Evolutionary conservation across 2,329 filamentous ascomycete genomes (phyloP), one percentile per base, ranked within the genome.

Genomic region (Hypoxylon sp.): DNA sequence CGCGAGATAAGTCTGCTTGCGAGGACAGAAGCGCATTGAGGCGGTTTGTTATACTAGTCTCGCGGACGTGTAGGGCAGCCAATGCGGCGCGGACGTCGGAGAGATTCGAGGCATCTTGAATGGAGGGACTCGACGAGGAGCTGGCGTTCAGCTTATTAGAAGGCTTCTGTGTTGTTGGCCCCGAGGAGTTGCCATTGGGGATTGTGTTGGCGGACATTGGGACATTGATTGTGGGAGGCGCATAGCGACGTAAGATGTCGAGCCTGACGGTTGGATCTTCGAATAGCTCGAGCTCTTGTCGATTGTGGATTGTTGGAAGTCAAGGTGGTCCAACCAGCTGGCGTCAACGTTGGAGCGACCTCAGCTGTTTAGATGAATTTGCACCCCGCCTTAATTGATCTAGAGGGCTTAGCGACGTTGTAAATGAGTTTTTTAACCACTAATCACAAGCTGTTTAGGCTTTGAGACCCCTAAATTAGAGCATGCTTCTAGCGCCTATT

Each of bases 1-100:
- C 93, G 72, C 94, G 92, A 19, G 92, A 91, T 53, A 99, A 88
- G 76, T 97, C 92, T 67, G 93, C 90, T 78, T 98, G 94, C 0
- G 93, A 94, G 68, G 91, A 89, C 52, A 98, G 83, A 58, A 98
- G 88, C 57, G 87, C 84, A 79, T 95, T 89, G 48, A 98, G 89
- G 49, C 90, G 91, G 60, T 86, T 85, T 0, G 91, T 93, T 69
- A 98, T 89, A 60, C 86, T 81, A 68, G 89, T 86, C 80, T 98
- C 94, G 76, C 91, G 91, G 56, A 85, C 82, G 76, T 94, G 92
- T 56, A 98, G 89, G 72, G 89, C 84, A 46, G 89, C 86, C 71
- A 99, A 88, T 59, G 91, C 90, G 67, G 90, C 87, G 76, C 91
- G 91, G 77, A 99, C 91, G 70, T 97, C 93, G 72, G 91, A 86